Percentiles rank a stretch among this genome's conserved stretches.
These are phyloP conservation scores for Pistacia integerrima DNA, from an alignment of 345 rosid species.

Conservation along the genomic window DNA sequence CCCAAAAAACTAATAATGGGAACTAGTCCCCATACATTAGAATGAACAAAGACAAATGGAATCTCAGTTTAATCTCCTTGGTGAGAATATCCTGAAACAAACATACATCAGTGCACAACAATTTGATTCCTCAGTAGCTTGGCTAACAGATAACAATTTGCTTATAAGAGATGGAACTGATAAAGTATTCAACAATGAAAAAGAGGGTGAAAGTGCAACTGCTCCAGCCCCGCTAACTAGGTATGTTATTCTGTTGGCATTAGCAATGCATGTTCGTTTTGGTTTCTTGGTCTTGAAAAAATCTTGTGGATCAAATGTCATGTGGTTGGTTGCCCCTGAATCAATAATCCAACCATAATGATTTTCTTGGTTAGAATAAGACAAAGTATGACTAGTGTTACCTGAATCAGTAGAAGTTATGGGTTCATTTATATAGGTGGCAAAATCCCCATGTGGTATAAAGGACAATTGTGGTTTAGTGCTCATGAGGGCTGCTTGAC, in stretches of 20 bases:
- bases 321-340: neutral
- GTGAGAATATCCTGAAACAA: neutral
- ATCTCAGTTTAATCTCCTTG: neutral
- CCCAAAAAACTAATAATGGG: neutral
- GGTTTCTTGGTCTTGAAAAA: neutral
- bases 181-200: neutral
- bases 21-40: neutral
- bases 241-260: neutral
- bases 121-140: neutral
- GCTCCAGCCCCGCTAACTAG: neutral
- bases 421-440: neutral
- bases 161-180: neutral
- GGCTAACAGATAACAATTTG: neutral
- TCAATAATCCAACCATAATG: neutral
- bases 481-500: neutral
- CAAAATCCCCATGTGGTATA: neutral
- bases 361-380: too few relatives aligned
- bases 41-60: slow-evolving; percentile 1
- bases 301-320: neutral
- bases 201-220: neutral
- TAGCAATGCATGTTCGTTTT: neutral
- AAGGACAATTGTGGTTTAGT: neutral
- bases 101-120: neutral
- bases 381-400: neutral
- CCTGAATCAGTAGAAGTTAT: neutral